Evolutionary conservation across 2,329 filamentous ascomycete genomes (phyloP), one percentile per base, ranked within the genome.

Genomic region (Beauveria varroae): DNA sequence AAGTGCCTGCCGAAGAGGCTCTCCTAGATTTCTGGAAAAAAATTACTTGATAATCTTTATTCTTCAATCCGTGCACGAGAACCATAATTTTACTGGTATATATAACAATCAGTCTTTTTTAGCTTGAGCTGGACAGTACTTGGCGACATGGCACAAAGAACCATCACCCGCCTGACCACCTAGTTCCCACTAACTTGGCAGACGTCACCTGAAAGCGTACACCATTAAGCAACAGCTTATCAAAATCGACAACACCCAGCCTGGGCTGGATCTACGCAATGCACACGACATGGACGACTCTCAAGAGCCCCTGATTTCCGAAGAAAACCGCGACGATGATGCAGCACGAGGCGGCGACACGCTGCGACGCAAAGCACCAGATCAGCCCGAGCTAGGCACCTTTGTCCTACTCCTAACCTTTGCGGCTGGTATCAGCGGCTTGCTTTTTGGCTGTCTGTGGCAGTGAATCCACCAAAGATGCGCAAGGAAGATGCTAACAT

Each of bases 381-480:
- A 62, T 7, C 63, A 67, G 44, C 57, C 67, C 26, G 64, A 65
- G n/a, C 77, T 79, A 3, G 77, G 81, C 3, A 57, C 78, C 22
- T 87, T 86, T 64, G 78, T 88, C 37, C 83, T 86, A 78, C 69
- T 85, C 16, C 74, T 89, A 64, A 87, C 86, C 3, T 73, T 87
- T 55, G 83, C 85, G 12, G 86, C 86, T 12, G 85, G 86, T 5
- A 86, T 89, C 58, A 87, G 84, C 66, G 86, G 86, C 7, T 75
- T 89, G 1, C 69, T 89, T 0, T 89, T 89, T 74, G 86, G 86
- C 68, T 89, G 86, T 85, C 71, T 67, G 84, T 75, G 20, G 6
- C 12, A 18, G n/a, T 20, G 18, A 24, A 3, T 28, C 28, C n/a
- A 16, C 16, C 18, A 41, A 62, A 63, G 47, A 62, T 41, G 3